A percentile compares a stretch with the other conserved stretches of the same genome.
phyloP scores from a whole-genome alignment of 208 protist species.

The Leishmania lainsoni region DNA sequence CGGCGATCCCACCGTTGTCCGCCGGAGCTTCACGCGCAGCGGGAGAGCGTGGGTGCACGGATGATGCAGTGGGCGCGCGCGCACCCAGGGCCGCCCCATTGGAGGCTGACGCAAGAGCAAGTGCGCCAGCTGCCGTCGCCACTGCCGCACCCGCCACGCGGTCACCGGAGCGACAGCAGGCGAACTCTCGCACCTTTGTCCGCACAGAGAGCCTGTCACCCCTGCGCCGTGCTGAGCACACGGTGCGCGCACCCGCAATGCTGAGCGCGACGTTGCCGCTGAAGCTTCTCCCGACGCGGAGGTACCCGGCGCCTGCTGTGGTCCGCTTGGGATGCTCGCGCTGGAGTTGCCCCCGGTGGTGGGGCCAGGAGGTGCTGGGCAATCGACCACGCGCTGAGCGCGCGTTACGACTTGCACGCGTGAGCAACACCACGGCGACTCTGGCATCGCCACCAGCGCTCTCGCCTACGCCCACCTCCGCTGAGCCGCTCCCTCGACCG shows the following conservation, averaged over 20 bases:
- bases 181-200: not conserved
- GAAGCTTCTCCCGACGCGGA: not conserved
- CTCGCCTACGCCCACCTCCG: not conserved
- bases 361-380: not conserved
- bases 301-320: not conserved
- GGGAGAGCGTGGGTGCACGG: not conserved
- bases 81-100: not conserved
- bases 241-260: not conserved
- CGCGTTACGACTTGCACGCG: not conserved
- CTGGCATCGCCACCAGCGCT: not conserved
- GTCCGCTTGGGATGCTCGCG: not conserved
- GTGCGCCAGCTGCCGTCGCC: not conserved
- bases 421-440: not conserved
- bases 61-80: not conserved
- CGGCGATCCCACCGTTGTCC: not conserved
- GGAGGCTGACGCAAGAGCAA: not conserved
- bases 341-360: not conserved
- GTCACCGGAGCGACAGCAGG: not conserved
- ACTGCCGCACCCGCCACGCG: not conserved
- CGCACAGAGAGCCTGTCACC: conserved; percentile 21
- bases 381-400: not conserved
- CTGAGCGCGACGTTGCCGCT: not conserved
- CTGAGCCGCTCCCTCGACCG: not conserved
- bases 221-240: not conserved
- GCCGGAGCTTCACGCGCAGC: not conserved